Evolutionary conservation across 2,329 filamentous ascomycete species (phyloP).

Genomic region (Huntiella abstrusa): DNA sequence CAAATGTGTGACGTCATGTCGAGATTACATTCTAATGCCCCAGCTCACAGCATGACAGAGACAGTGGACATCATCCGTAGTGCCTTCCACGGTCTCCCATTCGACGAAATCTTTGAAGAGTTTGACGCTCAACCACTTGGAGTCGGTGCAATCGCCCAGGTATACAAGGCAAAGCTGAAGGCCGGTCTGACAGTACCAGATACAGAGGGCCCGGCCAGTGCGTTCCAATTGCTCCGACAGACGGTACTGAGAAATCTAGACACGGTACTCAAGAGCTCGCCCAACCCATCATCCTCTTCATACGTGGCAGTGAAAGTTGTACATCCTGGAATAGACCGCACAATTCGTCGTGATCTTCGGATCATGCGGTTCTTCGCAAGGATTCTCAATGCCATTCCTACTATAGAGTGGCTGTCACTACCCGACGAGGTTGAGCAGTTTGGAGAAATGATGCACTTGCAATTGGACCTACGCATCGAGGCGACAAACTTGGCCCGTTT

Average conservation of each 20-base stretch:
- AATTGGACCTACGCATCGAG: conserved; percentile 87
- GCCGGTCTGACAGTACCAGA: conserved; percentile 37
- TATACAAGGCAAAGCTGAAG: conserved; percentile 88
- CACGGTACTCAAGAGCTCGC: conserved; percentile 67
- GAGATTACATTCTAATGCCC: conserved; percentile 81
- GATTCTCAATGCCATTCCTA: conserved; percentile 69
- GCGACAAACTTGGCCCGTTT: conserved; percentile 78
- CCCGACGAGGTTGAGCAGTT: conserved; percentile 90
- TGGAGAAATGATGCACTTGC: conserved; percentile 96
- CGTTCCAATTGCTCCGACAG: conserved; percentile 10
- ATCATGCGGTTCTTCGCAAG: conserved; percentile 91
- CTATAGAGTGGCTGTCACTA: conserved; percentile 91
- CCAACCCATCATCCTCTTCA: conserved; percentile 66
- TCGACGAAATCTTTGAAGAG: conserved; percentile 90
- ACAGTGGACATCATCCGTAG: conserved; percentile 64
- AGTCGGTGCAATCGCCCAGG: conserved; percentile 90
- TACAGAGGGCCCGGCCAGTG: conserved; percentile 18
- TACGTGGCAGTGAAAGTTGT: conserved; percentile 95
- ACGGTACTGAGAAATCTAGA: conserved; percentile 64
- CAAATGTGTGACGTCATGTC: conserved; percentile 91
- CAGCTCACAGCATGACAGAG: conserved; percentile 65
- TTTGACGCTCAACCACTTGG: conserved; percentile 80
- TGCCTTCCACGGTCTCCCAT: conserved; percentile 62
- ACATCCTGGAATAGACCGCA: conserved; percentile 77
- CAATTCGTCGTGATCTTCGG: conserved; percentile 71